These are phyloP conservation scores for Colletotrichum sp. DNA, from an alignment of 2,329 filamentous ascomycete genomes.

Conservation along the genomic window DNA sequence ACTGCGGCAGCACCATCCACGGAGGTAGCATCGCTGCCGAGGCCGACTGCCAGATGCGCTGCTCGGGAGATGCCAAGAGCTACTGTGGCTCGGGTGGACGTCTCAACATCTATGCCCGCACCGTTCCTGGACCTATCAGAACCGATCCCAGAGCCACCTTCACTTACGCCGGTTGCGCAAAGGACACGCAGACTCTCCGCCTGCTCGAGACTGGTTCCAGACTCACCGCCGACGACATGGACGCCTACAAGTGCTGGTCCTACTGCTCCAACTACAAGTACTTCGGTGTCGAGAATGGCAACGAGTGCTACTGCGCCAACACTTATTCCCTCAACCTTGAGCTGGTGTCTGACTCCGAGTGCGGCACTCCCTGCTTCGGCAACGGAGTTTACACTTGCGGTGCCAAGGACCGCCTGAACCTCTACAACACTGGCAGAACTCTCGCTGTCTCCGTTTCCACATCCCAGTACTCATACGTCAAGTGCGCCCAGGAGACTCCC, in stretches of 20 bases:
- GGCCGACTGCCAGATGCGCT: constrained; percentile 44
- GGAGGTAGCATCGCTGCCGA: constrained; percentile 26
- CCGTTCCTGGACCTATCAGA: not conserved
- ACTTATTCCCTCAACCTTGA: not conserved
- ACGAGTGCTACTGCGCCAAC: constrained; percentile 25
- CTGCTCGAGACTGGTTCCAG: constrained; percentile 40
- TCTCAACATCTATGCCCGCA: constrained; percentile 34
- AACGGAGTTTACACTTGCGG: constrained; percentile 41
- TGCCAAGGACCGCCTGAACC: constrained; percentile 36
- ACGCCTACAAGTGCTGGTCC: constrained; percentile 50
- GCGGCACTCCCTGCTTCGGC: constrained; percentile 37
- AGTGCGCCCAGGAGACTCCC: not conserved
- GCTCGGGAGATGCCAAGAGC: constrained; percentile 38
- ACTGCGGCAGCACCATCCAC: constrained; percentile 38
- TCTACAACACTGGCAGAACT: constrained; percentile 29
- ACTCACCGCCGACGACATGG: constrained; percentile 49
- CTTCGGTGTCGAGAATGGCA: constrained; percentile 21
- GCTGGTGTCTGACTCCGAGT: constrained; percentile 25
- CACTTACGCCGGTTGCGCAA: constrained; percentile 46
- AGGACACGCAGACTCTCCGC: constrained; percentile 37
- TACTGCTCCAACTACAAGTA: constrained; percentile 44
- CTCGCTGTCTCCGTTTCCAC: not conserved
- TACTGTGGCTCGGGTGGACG: constrained; percentile 45
- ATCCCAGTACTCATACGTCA: not conserved
- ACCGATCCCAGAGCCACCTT: constrained; percentile 28